These are phyloP conservation scores for Przewalskia tangutica DNA, from an alignment of 257 asterid genomes.

Conservation along the genomic window DNA sequence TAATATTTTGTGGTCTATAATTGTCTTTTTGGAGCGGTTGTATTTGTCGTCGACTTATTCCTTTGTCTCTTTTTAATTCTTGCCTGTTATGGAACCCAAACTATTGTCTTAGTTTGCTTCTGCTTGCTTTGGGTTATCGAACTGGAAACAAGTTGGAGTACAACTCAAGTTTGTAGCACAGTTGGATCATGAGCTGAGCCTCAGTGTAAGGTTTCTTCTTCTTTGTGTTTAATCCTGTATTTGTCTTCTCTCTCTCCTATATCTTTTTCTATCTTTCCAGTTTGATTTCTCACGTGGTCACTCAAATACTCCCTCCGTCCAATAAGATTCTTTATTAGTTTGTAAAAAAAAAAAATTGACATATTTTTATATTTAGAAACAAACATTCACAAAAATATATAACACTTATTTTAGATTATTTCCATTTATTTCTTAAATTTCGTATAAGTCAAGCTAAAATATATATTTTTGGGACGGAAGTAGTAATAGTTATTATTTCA, in stretches of 20 bases:
- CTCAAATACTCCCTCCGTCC: too few relatives aligned
- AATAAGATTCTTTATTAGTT: too few relatives aligned
- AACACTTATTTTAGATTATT: too few relatives aligned
- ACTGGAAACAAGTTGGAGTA: background rate
- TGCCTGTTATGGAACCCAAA: constrained; percentile 16
- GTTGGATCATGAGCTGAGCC: background rate
- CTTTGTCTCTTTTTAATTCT: constrained; percentile 9
- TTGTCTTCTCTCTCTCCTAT: background rate
- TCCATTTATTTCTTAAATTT: too few relatives aligned
- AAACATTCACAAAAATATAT: too few relatives aligned
- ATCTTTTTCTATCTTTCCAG: background rate
- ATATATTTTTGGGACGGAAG: too few relatives aligned
- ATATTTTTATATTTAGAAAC: too few relatives aligned
- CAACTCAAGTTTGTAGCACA: background rate
- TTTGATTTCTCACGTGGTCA: too few relatives aligned
- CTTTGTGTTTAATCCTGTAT: background rate
- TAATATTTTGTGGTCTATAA: background rate
- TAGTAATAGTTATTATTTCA: too few relatives aligned
- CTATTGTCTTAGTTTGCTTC: constrained; percentile 10
- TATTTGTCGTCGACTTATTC: background rate
- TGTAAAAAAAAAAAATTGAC: too few relatives aligned
- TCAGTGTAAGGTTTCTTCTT: background rate
- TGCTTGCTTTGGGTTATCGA: background rate
- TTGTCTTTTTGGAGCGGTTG: background rate
- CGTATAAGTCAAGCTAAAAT: too few relatives aligned